Conservation (phyloP, 345 rosid species). For the Lepidium sativum region DNA sequence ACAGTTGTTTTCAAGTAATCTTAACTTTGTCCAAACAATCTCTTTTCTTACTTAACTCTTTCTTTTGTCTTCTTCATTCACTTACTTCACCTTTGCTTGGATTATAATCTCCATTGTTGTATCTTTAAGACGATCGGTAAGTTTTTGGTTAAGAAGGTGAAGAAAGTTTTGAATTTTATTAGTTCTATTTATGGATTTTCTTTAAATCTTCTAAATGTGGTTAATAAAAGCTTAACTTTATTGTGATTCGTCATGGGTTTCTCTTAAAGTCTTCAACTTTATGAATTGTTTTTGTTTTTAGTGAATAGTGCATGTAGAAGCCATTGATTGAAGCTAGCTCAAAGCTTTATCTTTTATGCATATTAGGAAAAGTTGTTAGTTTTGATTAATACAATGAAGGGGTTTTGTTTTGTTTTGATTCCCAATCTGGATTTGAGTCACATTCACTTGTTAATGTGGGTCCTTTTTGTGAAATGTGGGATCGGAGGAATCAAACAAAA, state of each 20-base stretch:
- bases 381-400: neutral
- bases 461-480: slow-evolving; percentile 16
- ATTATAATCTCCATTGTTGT: slow-evolving; percentile 12
- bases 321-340: slow-evolving; percentile 15
- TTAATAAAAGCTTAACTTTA: neutral
- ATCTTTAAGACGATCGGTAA: neutral
- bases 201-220: slow-evolving; percentile 14
- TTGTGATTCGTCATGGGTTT: slow-evolving; percentile 26
- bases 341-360: slow-evolving; percentile 1
- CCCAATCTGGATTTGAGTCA: slow-evolving; percentile 16
- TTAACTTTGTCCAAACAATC: slow-evolving; percentile 22
- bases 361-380: neutral
- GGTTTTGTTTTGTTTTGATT: neutral
- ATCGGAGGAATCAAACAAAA: neutral
- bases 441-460: slow-evolving; percentile 11
- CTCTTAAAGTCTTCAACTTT: slow-evolving; percentile 17
- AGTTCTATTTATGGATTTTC: neutral
- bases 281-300: neutral
- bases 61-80: neutral
- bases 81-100: neutral
- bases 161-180: neutral
- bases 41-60: slow-evolving; percentile 9
- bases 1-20: slow-evolving; percentile 24
- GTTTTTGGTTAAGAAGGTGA: slow-evolving; percentile 9
- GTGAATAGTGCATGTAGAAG: slow-evolving; percentile 12